Percentiles rank a stretch among this genome's conserved stretches.
Evolutionary conservation across 1,139 yeast genomes (phyloP).

Genomic region (Spathaspora sp.): DNA sequence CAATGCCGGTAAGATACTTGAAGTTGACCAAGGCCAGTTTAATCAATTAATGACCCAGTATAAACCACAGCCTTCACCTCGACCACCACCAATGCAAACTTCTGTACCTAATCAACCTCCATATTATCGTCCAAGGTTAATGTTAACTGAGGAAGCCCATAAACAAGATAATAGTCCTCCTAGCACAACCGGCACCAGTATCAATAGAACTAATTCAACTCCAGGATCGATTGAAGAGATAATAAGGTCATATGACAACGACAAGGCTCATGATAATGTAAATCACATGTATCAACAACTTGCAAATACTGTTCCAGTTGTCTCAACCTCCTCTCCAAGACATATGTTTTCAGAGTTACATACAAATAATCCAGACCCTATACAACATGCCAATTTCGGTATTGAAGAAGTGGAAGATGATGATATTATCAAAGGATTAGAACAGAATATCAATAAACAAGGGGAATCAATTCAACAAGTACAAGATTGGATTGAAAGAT

Average conservation of each 20-base stretch:
- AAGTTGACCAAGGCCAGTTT: constrained; percentile 18
- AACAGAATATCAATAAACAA: constrained; percentile 47
- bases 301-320: constrained; percentile 23
- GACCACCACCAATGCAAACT: constrained; percentile 4
- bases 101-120: constrained; percentile 12
- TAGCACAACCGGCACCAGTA: constrained; percentile 5
- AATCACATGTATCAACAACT: constrained; percentile 34
- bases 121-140: constrained; percentile 35
- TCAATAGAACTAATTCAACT: constrained; percentile 8
- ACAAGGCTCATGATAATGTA: constrained; percentile 17
- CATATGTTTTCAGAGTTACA: constrained; percentile 35
- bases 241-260: constrained; percentile 26
- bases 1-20: constrained; percentile 48
- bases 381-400: constrained; percentile 7
- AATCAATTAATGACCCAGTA: constrained; percentile 11
- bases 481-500: constrained; percentile 56
- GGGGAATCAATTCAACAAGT: constrained; percentile 58
- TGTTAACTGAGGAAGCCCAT: constrained; percentile 45
- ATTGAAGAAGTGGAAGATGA: constrained; percentile 2
- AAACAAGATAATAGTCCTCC: constrained; percentile 7
- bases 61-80: constrained; percentile 3
- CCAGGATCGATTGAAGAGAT: constrained; percentile 38
- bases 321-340: constrained; percentile 24
- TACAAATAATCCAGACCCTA: constrained; percentile 14
- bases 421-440: constrained; percentile 35